Base-by-base conservation (phyloP, 805 yeast genomes). In the Nakazawaea ishiwadae region DNA sequence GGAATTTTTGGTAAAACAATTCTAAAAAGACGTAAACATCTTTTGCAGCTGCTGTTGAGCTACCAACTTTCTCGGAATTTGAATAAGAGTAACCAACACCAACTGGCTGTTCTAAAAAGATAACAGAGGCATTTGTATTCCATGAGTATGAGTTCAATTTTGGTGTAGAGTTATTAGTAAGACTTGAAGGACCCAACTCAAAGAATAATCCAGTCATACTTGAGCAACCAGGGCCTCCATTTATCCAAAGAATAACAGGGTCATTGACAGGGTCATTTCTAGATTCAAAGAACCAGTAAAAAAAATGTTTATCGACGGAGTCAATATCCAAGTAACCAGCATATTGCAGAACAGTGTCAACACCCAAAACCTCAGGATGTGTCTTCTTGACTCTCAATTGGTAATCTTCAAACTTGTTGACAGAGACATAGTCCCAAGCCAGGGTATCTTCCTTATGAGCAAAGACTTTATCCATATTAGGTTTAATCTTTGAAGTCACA, bases 221-320 rank as follows among this genome's bases (percentile, higher is more conserved):
- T 12, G 95, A 84, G 65, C 96, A 88, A 4, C 96, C 96, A 33
- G 96, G 96, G 14, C 96, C 96, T 52, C 96, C 96, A 58, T 88
- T 88, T 57, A 88, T 72, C 96, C 96, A 89, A 51, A 91, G 69
- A 38, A 89, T 75, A 31, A 87, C 70, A 1, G 96, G 96, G 62
- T 87, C 96, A 46, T 72, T 84, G 48, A 66, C 66, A n/a, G 96
- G 96, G 61, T 85, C 90, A 59, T 82, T 83, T 70, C 95, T 78
- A 45, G 91, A 81, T 63, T 88, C 96, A 54, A 88, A 89, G 56
- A 81, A 82, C 90, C 93, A 65, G 37, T 58, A 65, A 67, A 86
- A 87, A 58, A 87, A 81, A 65, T 88, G 96, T 65, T 88, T 88
- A 58, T 87, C 96, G 51, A 81, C 87, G 38, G 81, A 86, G 17